Evolutionary conservation across 2,329 filamentous ascomycete species (phyloP).

Genomic region (Amauroascus niger): DNA sequence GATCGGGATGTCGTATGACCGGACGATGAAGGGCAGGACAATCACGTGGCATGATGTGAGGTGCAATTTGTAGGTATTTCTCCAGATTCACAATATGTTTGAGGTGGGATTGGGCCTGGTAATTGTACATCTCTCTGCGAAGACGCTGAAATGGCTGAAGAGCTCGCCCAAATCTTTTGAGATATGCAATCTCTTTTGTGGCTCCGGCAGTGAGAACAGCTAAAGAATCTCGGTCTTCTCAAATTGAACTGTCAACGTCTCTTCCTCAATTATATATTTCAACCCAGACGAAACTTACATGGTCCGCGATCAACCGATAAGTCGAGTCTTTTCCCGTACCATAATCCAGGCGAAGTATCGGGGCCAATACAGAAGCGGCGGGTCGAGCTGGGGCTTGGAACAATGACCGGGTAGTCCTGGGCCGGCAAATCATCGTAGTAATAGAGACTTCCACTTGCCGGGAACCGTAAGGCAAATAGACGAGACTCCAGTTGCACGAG

Average conservation of each 20-base stretch:
- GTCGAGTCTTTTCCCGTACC: slow-evolving; percentile 13
- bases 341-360: slow-evolving; percentile 16
- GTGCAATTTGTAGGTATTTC: slow-evolving; percentile 15
- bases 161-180: slow-evolving; percentile 16
- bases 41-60: slow-evolving; percentile 12
- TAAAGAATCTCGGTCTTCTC: not conserved
- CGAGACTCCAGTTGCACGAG: slow-evolving; percentile 19
- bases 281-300: slow-evolving; percentile 14
- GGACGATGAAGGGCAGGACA: slow-evolving; percentile 14
- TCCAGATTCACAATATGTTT: slow-evolving; percentile 17
- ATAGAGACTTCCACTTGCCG: slow-evolving; percentile 19
- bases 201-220: not conserved
- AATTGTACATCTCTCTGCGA: slow-evolving; percentile 17
- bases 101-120: slow-evolving; percentile 14
- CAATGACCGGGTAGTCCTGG: not conserved
- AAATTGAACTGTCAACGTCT: not conserved
- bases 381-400: not conserved
- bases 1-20: slow-evolving; percentile 22
- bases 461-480: slow-evolving; percentile 17
- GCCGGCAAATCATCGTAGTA: slow-evolving; percentile 7
- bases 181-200: slow-evolving; percentile 16
- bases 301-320: slow-evolving; percentile 16
- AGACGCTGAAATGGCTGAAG: slow-evolving; percentile 17
- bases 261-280: not conserved
- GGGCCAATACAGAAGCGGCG: slow-evolving; percentile 18